phyloP scores from a whole-genome alignment of 805 yeast genomes.

The Metschnikowia lunata region DNA sequence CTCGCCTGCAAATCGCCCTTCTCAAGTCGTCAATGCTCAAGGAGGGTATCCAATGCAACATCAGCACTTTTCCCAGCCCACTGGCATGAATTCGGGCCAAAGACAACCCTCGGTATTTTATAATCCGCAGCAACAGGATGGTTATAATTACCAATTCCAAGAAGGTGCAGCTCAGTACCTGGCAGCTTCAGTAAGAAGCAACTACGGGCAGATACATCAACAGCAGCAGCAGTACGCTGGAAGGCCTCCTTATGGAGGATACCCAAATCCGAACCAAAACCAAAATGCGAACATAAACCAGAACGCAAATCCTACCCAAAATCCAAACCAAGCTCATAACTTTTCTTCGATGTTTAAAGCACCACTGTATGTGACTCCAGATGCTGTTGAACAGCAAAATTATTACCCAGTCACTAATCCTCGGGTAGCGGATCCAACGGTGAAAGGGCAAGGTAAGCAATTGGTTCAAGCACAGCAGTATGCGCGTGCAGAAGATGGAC shows the following conservation, averaged over 20 bases:
- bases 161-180: conserved; percentile 5
- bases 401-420: conserved; percentile 3
- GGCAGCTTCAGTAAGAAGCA: conserved; percentile 1
- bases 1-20: conserved; percentile 21
- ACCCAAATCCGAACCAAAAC: background rate
- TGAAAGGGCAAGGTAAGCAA: conserved; percentile 16
- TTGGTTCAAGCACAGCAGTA: conserved; percentile 46
- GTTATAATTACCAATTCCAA: conserved; percentile 1
- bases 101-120: conserved; percentile 8
- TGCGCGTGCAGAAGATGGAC: conserved; percentile 52
- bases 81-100: background rate
- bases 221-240: conserved; percentile 2
- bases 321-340: background rate
- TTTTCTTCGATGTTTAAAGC: conserved; percentile 2
- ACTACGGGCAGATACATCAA: background rate
- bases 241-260: background rate
- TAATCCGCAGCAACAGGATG: conserved; percentile 3
- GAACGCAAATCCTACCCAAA: background rate
- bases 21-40: background rate
- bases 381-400: conserved; percentile 1
- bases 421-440: background rate
- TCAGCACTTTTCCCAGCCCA: conserved; percentile 1
- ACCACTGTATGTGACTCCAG: conserved; percentile 4
- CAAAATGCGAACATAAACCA: too few relatives aligned
- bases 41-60: background rate